Base-by-base conservation (phyloP, 768 basidiomycete genomes). In the Auriscalpium microsporum region DNA sequence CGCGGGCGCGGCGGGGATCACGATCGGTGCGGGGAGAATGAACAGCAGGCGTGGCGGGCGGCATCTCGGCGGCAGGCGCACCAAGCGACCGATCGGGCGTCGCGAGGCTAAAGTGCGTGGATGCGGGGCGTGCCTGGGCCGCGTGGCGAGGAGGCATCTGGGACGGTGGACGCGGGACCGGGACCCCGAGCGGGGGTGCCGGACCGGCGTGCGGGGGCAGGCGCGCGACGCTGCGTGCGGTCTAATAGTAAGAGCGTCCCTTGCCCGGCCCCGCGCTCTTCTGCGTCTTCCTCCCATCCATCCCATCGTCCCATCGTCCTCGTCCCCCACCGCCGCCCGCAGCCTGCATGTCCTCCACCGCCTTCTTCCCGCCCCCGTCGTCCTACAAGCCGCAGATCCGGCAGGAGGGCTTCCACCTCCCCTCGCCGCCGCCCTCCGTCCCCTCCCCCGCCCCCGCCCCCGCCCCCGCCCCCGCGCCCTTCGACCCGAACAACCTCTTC, bases 361-460 rank as follows among this genome's bases (percentile, higher is more conserved):
- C 72, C 62, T 75, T 71, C 69, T 74, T 72, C 67, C 69, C 66
- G 46, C 60, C 64, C 28, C 42, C 71, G 45, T 62, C 67, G 52
- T 61, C 72, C 42, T 79, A 78, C 73, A 81, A 81, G 64, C 78
- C 81, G 14, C 79, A 80, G 59, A 71, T 87, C 60, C 74, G 86
- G 57, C 82, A 86, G 65, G 83, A 88, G 71, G 87, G 88, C 62
- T 90, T 90, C 67, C 83, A 86, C 58, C 63, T 83, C 37, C 78
- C 81, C 19, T 74, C 74, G 48, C 75, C 80, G 21, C 66, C 73
- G 10, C 66, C 71, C 50, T 61, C 61, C 50, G 61, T 69, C 58
- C 57, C 69, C 37, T 48, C 69, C 59, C 54, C 69, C 23, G 23
- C 28, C 2, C 28, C 28, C 48, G 59, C 68, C 55, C 62, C 68